Conservation (phyloP, 2,329 filamentous ascomycete genomes). For the Sordariomycetes sp. region DNA sequence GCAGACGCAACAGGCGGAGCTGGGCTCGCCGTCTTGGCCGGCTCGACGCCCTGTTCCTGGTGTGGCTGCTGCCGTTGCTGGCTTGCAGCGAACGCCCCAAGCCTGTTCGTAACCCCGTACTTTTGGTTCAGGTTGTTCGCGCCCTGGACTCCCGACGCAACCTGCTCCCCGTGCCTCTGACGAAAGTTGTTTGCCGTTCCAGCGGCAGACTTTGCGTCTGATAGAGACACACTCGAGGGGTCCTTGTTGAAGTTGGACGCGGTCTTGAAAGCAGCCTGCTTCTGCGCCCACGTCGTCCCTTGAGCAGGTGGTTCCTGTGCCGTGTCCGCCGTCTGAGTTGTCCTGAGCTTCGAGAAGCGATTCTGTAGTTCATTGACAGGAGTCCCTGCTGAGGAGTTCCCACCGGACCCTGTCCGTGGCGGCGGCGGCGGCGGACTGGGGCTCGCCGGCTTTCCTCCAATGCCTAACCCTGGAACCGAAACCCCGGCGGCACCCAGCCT, state of each 20-base stretch:
- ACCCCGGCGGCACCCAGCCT: conserved; percentile 67
- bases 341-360: conserved; percentile 49
- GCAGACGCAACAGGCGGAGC: conserved; percentile 6
- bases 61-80: conserved; percentile 7
- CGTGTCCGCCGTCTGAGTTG: conserved; percentile 7
- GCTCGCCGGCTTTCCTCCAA: conserved; percentile 36
- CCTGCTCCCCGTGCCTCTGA: conserved; percentile 60
- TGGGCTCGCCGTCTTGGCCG: not conserved
- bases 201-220: conserved; percentile 49
- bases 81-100: conserved; percentile 16
- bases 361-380: conserved; percentile 60
- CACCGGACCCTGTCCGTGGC: conserved; percentile 13
- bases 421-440: conserved; percentile 15
- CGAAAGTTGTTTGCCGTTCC: conserved; percentile 60
- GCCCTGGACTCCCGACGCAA: conserved; percentile 47
- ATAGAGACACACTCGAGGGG: conserved; percentile 49
- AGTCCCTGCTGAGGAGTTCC: too few species aligned
- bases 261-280: conserved; percentile 54
- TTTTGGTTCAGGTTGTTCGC: conserved; percentile 52
- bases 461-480: conserved; percentile 69
- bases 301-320: conserved; percentile 16
- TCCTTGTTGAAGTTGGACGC: conserved; percentile 50
- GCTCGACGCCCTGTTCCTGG: conserved; percentile 1
- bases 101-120: conserved; percentile 41
- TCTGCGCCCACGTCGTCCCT: conserved; percentile 56